phyloP scores from a whole-genome alignment of 2,329 filamentous ascomycete genomes.

The Peltaster fructicola region DNA sequence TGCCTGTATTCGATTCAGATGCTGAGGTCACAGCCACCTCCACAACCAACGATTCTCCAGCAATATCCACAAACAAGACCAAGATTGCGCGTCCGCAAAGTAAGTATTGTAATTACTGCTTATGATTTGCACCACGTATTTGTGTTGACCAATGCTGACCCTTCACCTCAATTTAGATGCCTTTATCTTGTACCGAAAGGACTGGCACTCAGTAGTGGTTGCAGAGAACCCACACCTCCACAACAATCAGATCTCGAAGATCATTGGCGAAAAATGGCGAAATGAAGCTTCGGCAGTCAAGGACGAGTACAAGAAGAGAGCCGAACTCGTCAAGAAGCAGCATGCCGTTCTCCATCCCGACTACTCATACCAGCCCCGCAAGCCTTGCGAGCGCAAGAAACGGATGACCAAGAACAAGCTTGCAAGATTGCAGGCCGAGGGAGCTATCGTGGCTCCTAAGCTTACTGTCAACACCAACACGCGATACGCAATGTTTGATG shows the following conservation, averaged over 20 bases:
- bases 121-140: too few species aligned
- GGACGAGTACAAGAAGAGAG: slow-evolving; percentile 21
- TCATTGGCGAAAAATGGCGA: slow-evolving; percentile 27
- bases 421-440: too few species aligned
- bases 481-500: too few species aligned
- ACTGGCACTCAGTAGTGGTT: slow-evolving; percentile 20
- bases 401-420: slow-evolving; percentile 23
- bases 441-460: too few species aligned
- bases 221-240: slow-evolving; percentile 23
- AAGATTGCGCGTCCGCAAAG: slow-evolving; percentile 28
- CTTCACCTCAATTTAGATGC: too few species aligned
- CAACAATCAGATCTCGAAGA: slow-evolving; percentile 30
- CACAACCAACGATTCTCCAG: too few species aligned
- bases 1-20: too few species aligned
- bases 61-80: slow-evolving; percentile 3
- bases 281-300: slow-evolving; percentile 20
- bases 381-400: slow-evolving; percentile 28
- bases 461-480: slow-evolving; percentile 5
- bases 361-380: slow-evolving; percentile 30
- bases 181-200: slow-evolving; percentile 29
- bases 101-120: too few species aligned
- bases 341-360: slow-evolving; percentile 24
- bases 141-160: too few species aligned
- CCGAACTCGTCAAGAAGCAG: slow-evolving; percentile 22
- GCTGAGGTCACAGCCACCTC: too few species aligned